Base-by-base conservation (phyloP, 768 basidiomycete species). In the Agaricus bisporus region DNA sequence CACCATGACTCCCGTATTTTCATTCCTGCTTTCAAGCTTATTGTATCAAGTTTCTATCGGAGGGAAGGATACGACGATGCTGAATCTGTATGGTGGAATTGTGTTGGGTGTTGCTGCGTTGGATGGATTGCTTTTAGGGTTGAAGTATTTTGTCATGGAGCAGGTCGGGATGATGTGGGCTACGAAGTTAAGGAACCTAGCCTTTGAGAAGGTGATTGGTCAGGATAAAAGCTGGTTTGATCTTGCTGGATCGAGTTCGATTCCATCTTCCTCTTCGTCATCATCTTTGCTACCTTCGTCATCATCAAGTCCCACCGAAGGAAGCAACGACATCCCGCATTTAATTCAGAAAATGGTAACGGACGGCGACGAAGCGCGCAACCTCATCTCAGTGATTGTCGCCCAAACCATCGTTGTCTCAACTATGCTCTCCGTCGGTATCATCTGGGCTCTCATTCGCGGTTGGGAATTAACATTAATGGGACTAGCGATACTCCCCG, bases 381-480 rank as follows among this genome's bases (percentile, higher is more conserved):
- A 80, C 29, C 73, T 99, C 43, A 76, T 98, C 56, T 75, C 87
- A 1, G 75, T 82, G 11, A 83, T 93, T 39, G 68, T 88, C 43
- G 81, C 80, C 0, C 90, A 95, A 63, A 72, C 75, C 28, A 64
- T 85, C 35, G 88, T 93, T 17, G 89, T 95, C 12, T 56, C 69
- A 8, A 73, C 87, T 12, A 97, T 98, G 93, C 77, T 98, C 43
- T 65, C 77, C 1, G 73, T 95, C 2, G 95, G 94, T 7, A 68
- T 98, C 17, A 64, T 88, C 15, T 99, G 97, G 95, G 95, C 95
- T 0, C 74, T 98, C 66, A 77, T 81, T 1, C 71, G 78, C 28
- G 91, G 92, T 0, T 99, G 95, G 97, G 85, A 97, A 70, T 73
- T 98, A 59, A 95, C 93, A 0, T 78, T 98, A 15, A 90, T 89